phyloP scores from a whole-genome alignment of 768 basidiomycete genomes.

The Mycena galericulata region DNA sequence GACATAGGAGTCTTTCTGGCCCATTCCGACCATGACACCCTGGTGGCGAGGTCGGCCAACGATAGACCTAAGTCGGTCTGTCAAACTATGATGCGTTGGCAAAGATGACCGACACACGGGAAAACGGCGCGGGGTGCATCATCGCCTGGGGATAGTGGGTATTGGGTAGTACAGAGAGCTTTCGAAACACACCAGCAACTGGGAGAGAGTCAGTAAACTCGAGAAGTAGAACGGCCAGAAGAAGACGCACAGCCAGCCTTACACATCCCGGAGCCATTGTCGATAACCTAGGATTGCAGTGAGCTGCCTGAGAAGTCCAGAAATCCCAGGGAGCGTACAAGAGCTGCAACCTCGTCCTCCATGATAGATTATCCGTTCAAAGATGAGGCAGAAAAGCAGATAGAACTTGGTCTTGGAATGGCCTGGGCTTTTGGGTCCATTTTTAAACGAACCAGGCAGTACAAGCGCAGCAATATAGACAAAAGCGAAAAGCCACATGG shows the following conservation, averaged over 20 bases:
- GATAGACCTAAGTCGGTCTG: slow-evolving; percentile 70
- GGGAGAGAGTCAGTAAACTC: slow-evolving; percentile 34
- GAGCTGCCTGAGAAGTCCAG: background rate
- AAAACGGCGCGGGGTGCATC: slow-evolving; percentile 7
- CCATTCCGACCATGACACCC: slow-evolving; percentile 98
- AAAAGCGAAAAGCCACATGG: background rate
- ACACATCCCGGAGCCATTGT: slow-evolving; percentile 99
- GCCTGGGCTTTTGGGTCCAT: background rate
- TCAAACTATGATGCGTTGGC: background rate
- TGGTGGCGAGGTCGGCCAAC: slow-evolving; percentile 95
- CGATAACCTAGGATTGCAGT: slow-evolving; percentile 71
- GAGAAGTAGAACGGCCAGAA: slow-evolving; percentile 17
- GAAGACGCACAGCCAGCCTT: slow-evolving; percentile 93
- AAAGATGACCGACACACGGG: background rate
- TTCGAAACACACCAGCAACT: slow-evolving; percentile 70
- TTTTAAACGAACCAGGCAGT: slow-evolving; percentile 5
- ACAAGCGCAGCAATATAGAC: slow-evolving; percentile 1
- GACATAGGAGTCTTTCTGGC: slow-evolving; percentile 95
- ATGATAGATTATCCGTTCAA: slow-evolving; percentile 45
- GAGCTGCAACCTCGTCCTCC: slow-evolving; percentile 76
- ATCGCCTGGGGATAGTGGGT: slow-evolving; percentile 33
- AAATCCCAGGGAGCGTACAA: slow-evolving; percentile 48
- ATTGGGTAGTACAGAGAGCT: slow-evolving; percentile 5
- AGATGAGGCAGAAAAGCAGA: slow-evolving; percentile 5
- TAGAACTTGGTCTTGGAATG: background rate